Conservation (phyloP, 768 basidiomycete genomes). For the Ephemerocybe angulata region DNA sequence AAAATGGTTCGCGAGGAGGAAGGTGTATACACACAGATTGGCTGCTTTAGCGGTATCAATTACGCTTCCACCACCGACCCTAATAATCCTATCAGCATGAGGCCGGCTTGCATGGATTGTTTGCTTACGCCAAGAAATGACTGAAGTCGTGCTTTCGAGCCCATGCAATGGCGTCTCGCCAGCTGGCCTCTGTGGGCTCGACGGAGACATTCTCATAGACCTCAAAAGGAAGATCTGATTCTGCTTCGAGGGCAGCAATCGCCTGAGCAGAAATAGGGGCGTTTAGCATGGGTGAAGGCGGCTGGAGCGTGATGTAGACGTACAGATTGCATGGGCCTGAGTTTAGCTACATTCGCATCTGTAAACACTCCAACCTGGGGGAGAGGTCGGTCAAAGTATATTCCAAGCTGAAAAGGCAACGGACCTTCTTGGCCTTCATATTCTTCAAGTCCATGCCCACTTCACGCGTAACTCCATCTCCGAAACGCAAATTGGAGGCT, state of each 20-base stretch:
- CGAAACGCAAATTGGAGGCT: conserved; percentile 84
- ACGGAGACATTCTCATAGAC: conserved; percentile 78
- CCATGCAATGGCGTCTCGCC: conserved; percentile 86
- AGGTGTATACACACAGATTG: conserved; percentile 57
- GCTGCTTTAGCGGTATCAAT: conserved; percentile 97
- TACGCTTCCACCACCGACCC: conserved; percentile 90
- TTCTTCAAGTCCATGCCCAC: conserved; percentile 94
- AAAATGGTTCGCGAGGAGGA: background rate
- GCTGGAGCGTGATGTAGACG: conserved; percentile 20
- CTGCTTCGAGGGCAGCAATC: conserved; percentile 73
- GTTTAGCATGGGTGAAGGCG: background rate
- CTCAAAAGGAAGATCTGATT: conserved; percentile 73
- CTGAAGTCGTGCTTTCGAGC: conserved; percentile 83
- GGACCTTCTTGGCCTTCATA: conserved; percentile 83
- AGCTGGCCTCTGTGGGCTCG: conserved; percentile 91
- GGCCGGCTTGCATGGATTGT: too few species aligned
- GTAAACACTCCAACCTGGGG: conserved; percentile 88
- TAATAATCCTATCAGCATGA: too few species aligned
- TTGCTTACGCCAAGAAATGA: conserved; percentile 85
- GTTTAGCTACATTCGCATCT: conserved; percentile 77
- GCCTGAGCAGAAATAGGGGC: conserved; percentile 44
- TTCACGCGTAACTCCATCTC: conserved; percentile 85
- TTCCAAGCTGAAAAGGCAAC: too few species aligned
- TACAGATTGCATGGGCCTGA: conserved; percentile 81
- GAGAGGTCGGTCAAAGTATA: background rate